Conservation (phyloP, 2,329 filamentous ascomycete species). For the Fusarium abutilonis region DNA sequence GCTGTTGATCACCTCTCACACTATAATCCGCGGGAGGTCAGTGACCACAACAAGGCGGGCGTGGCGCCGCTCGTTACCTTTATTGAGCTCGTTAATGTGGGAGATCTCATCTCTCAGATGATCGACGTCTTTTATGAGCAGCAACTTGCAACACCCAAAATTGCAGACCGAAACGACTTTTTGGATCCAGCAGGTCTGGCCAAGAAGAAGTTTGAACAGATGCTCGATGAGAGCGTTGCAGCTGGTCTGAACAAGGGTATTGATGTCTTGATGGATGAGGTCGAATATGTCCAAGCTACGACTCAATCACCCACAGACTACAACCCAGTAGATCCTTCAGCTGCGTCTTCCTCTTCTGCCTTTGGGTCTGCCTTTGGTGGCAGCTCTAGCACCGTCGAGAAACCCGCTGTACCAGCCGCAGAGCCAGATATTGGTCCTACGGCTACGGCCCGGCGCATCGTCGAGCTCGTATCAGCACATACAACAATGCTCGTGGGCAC, state of each 20-base stretch:
- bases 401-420: slow-evolving; percentile 47
- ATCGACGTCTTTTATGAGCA: slow-evolving; percentile 98
- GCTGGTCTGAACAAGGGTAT: slow-evolving; percentile 97
- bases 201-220: slow-evolving; percentile 98
- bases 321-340: slow-evolving; percentile 68
- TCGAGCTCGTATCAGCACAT: slow-evolving; percentile 86
- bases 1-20: slow-evolving; percentile 89
- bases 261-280: slow-evolving; percentile 97
- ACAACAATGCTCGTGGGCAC: slow-evolving; percentile 93
- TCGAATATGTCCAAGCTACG: slow-evolving; percentile 93
- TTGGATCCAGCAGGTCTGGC: slow-evolving; percentile 89
- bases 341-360: slow-evolving; percentile 28
- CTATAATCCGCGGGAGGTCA: slow-evolving; percentile 89
- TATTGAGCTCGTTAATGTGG: slow-evolving; percentile 96
- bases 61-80: slow-evolving; percentile 95
- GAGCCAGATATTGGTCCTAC: slow-evolving; percentile 72
- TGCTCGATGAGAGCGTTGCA: slow-evolving; percentile 96
- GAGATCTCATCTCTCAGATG: slow-evolving; percentile 98
- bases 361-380: slow-evolving; percentile 30
- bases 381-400: slow-evolving; percentile 35
- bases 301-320: slow-evolving; percentile 89
- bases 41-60: slow-evolving; percentile 73
- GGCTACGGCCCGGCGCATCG: slow-evolving; percentile 79
- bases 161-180: slow-evolving; percentile 94
- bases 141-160: slow-evolving; percentile 82